Conservation (phyloP, 306 rosid genomes). For the Glycyrrhiza uralensis region DNA sequence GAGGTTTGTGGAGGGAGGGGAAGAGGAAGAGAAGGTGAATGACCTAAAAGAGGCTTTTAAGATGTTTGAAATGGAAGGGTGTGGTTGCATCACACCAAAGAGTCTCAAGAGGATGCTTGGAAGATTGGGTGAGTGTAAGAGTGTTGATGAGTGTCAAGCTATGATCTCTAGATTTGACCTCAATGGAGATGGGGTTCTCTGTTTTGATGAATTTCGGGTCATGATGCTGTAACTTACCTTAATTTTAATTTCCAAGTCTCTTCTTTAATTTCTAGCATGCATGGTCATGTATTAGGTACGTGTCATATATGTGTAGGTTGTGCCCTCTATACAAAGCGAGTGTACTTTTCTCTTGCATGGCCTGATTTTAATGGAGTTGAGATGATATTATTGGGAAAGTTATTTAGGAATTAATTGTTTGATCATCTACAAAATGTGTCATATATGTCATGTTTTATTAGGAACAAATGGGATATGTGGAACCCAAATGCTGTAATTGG, state of each 20-base stretch:
- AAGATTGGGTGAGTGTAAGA: slow-evolving; percentile 56
- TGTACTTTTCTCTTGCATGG: too few relatives aligned
- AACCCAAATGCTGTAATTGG: too few relatives aligned
- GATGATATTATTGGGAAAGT: too few relatives aligned
- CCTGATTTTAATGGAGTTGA: too few relatives aligned
- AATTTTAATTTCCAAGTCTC: not conserved
- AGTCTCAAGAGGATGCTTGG: slow-evolving; percentile 60
- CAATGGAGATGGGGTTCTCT: slow-evolving; percentile 69
- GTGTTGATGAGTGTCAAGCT: slow-evolving; percentile 41
- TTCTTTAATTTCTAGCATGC: not conserved
- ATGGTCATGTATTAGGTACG: not conserved
- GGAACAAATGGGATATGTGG: too few relatives aligned
- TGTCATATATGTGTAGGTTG: not conserved
- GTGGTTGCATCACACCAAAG: slow-evolving; percentile 59
- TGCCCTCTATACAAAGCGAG: too few relatives aligned
- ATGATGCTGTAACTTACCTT: slow-evolving; percentile 68
- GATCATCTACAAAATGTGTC: too few relatives aligned
- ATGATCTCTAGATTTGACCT: slow-evolving; percentile 69
- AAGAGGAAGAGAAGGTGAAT: slow-evolving; percentile 58
- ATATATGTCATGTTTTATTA: too few relatives aligned
- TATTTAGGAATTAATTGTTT: too few relatives aligned
- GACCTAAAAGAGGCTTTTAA: slow-evolving; percentile 63
- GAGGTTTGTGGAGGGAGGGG: slow-evolving; percentile 56
- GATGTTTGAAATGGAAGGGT: slow-evolving; percentile 69
- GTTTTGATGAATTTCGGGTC: slow-evolving; percentile 66